These are phyloP conservation scores for Melianthus villosus DNA, from an alignment of 441 rosid genomes.

Conservation along the genomic window DNA sequence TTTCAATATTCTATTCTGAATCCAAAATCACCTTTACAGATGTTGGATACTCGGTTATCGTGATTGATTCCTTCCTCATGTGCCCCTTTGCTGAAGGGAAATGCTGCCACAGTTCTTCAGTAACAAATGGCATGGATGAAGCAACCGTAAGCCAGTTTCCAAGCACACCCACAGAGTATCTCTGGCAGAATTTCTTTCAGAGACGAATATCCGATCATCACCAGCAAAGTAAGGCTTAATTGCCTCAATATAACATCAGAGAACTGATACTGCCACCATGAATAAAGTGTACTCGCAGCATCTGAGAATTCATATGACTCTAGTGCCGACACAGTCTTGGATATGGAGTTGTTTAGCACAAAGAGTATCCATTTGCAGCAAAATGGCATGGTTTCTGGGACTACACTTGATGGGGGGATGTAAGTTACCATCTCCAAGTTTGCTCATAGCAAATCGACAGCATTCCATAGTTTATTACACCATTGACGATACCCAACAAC, in stretches of 20 bases:
- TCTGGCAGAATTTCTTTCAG: conserved; percentile 48
- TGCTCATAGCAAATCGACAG: conserved; percentile 91
- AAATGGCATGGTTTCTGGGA: conserved; percentile 41
- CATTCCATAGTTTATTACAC: conserved; percentile 97
- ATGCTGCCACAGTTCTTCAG: conserved; percentile 93
- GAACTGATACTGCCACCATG: conserved; percentile 95
- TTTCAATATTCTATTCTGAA: no score
- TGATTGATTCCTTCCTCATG: conserved; percentile 47
- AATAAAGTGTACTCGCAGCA: conserved; percentile 56
- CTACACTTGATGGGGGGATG: conserved; percentile 27
- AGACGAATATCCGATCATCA: conserved; percentile 33
- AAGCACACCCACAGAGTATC: conserved; percentile 68
- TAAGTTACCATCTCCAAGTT: conserved; percentile 62
- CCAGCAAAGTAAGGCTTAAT: conserved; percentile 71
- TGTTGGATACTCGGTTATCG: conserved; percentile 67
- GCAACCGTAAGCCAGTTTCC: conserved; percentile 77
- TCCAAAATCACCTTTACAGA: conserved; percentile 31
- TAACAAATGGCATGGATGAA: conserved; percentile 94
- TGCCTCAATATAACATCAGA: conserved; percentile 85
- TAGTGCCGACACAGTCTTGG: conserved; percentile 40
- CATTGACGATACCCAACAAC: conserved; percentile 96
- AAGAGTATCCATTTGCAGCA: conserved; percentile 90
- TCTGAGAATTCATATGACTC: conserved; percentile 60
- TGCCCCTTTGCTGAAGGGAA: conserved; percentile 37
- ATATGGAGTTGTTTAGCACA: conserved; percentile 53